Evolutionary conservation across 1,284 basidiomycete species (phyloP).

Genomic region (Leccinum subspadiceum): DNA sequence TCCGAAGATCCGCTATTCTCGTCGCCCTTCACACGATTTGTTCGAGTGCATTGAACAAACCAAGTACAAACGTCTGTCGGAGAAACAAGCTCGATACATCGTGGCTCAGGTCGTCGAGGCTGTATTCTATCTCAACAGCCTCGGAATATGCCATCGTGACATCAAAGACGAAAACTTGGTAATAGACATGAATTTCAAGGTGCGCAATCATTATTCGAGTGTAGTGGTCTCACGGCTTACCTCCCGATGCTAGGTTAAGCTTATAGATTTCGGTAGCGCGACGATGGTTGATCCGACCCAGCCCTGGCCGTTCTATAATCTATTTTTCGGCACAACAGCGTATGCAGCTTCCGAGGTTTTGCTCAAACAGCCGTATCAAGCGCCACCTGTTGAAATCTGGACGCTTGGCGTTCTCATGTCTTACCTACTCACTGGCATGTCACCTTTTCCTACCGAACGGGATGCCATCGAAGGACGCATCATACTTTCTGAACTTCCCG

Average conservation of each 20-base stretch:
- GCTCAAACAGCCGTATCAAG: slow-evolving; percentile 68
- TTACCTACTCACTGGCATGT: slow-evolving; percentile 82
- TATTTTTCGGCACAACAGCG: slow-evolving; percentile 80
- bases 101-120: slow-evolving; percentile 88
- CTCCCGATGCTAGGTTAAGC: slow-evolving; percentile 64
- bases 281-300: slow-evolving; percentile 69
- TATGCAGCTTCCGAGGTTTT: slow-evolving; percentile 84
- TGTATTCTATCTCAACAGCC: slow-evolving; percentile 72
- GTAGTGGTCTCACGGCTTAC: slow-evolving; percentile 4
- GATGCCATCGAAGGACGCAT: slow-evolving; percentile 63
- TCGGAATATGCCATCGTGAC: slow-evolving; percentile 86
- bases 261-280: slow-evolving; percentile 93
- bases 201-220: slow-evolving; percentile 27
- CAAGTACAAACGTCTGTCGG: slow-evolving; percentile 74
- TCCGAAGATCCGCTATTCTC: slow-evolving; percentile 53
- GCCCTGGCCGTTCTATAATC: slow-evolving; percentile 66
- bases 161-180: slow-evolving; percentile 95
- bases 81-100: slow-evolving; percentile 76
- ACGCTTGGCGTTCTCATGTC: slow-evolving; percentile 87
- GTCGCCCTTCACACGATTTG: slow-evolving; percentile 83
- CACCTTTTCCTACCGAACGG: slow-evolving; percentile 75
- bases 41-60: slow-evolving; percentile 93
- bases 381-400: slow-evolving; percentile 87
- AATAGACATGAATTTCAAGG: slow-evolving; percentile 73
- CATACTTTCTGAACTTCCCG: slow-evolving; percentile 40